These are phyloP conservation scores for Lagenaria siceraria DNA, from an alignment of 306 rosid genomes.

Conservation along the genomic window DNA sequence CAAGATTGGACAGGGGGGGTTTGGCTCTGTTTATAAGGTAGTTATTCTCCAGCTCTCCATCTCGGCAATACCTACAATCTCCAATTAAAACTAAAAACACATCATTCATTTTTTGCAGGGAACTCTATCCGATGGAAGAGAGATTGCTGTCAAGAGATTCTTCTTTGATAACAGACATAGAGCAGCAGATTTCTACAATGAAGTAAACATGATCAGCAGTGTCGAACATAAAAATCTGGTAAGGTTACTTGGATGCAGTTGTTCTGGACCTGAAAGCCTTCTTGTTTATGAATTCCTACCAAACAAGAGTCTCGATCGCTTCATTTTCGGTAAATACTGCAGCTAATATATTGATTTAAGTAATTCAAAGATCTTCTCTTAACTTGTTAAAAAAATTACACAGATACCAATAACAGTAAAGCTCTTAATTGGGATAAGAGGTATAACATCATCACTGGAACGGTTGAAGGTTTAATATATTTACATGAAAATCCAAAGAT, in stretches of 20 bases:
- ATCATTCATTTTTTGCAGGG: conserved; percentile 25
- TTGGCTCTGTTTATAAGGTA: conserved; percentile 90
- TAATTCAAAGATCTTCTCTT: background rate
- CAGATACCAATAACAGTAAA: conserved; percentile 51
- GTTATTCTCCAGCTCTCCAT: conserved; percentile 6
- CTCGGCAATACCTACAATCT: background rate
- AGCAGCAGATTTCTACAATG: conserved; percentile 78
- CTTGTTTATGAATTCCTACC: conserved; percentile 75
- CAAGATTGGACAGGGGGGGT: conserved; percentile 96
- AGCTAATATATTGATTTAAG: background rate
- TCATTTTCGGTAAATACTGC: conserved; percentile 54
- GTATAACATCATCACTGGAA: conserved; percentile 46
- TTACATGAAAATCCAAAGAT: conserved; percentile 63
- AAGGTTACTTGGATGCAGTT: conserved; percentile 77
- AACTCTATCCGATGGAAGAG: conserved; percentile 71
- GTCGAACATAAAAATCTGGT: conserved; percentile 82
- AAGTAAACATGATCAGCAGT: conserved; percentile 72
- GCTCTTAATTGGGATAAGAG: conserved; percentile 76
- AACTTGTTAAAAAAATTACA: background rate
- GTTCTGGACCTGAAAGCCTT: conserved; percentile 90
- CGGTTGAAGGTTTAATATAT: conserved; percentile 74
- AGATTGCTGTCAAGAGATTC: conserved; percentile 85
- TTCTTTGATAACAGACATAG: conserved; percentile 76
- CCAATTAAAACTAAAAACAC: background rate
- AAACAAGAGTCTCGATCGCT: conserved; percentile 76